Evolutionary conservation across 2,329 filamentous ascomycete species (phyloP), one percentile per base, ranked within the genome.

Genomic region (Talaromyces islandicus): DNA sequence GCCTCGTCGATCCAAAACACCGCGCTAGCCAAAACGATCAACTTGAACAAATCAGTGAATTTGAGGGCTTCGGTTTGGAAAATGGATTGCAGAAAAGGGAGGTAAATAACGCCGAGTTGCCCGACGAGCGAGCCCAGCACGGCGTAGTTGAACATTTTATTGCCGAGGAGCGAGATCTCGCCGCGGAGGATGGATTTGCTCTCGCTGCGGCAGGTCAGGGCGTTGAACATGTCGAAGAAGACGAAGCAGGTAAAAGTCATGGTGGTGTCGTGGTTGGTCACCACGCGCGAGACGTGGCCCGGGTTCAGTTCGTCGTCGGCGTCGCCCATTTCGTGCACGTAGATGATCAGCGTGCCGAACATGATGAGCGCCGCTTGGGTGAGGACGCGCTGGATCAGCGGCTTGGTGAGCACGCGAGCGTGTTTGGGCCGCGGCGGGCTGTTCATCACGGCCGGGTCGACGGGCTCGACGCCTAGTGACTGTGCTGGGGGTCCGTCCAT

Each of bases 161-260:
- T 99, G 9, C 88, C 86, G 60, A 94, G 89, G 12, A 96, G 74
- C 9, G 89, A 86, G 56, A 96, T 82, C 72, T 99, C 92, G 46
- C 94, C 93, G 27, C 88, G 83, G 3, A 99, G 83, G 5, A 99
- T 82, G 11, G 90, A 95, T 74, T 97, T 97, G 64, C 85, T 87
- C 71, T 96, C 92, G 7, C 90, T 95, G 54, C 94, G 90, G 76
- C 94, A 99, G 17, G 91, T 88, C 24, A 99, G 81, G 1, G 94
- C 94, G 75, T 99, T 97, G 81, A 97, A 97, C 94, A 99, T 99
- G 80, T 99, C 94, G 75, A 97, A 99, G 58, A 99, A 85, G 52
- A 99, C 94, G 71, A 99, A 99, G 77, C 92, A 96, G 6, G 94
- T 99, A 73, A 99, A 99, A 0, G 94, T 97, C 90, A 99, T 97